These are phyloP conservation scores for Trypanosoma mega DNA, from an alignment of 208 protist genomes.

Conservation along the genomic window DNA sequence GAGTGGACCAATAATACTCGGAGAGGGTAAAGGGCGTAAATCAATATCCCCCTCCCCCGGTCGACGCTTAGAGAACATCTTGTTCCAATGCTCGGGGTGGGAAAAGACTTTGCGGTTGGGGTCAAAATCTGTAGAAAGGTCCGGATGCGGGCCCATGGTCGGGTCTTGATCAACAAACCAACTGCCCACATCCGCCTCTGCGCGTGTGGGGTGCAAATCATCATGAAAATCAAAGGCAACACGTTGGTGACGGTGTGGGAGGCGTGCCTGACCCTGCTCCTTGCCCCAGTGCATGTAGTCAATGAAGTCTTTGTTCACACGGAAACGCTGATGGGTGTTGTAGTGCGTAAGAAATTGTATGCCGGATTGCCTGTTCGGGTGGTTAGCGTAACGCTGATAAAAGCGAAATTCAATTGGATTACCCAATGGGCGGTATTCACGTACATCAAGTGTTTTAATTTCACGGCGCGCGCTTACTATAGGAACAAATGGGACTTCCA, in stretches of 20 bases:
- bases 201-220: constrained; percentile 67
- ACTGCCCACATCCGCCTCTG: constrained; percentile 9
- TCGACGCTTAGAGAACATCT: constrained; percentile 85
- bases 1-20: constrained; percentile 72
- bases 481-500: background rate
- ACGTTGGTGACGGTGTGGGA: constrained; percentile 89
- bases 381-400: constrained; percentile 90
- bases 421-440: constrained; percentile 78
- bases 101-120: constrained; percentile 83
- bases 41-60: constrained; percentile 85
- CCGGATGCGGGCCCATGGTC: constrained; percentile 49
- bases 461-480: constrained; percentile 32
- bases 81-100: constrained; percentile 90
- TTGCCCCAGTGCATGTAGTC: constrained; percentile 92
- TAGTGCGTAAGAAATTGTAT: constrained; percentile 91
- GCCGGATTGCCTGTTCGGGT: constrained; percentile 86
- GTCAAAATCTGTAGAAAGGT: constrained; percentile 65
- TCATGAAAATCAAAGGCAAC: constrained; percentile 91
- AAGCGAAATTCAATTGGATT: constrained; percentile 92
- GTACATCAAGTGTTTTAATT: constrained; percentile 85
- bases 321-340: constrained; percentile 86
- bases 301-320: constrained; percentile 89
- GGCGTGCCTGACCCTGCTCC: constrained; percentile 86
- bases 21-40: constrained; percentile 51
- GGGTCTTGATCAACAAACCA: constrained; percentile 82